Base-by-base conservation (phyloP, 2,329 filamentous ascomycete genomes). In the Fusarium nanum region DNA sequence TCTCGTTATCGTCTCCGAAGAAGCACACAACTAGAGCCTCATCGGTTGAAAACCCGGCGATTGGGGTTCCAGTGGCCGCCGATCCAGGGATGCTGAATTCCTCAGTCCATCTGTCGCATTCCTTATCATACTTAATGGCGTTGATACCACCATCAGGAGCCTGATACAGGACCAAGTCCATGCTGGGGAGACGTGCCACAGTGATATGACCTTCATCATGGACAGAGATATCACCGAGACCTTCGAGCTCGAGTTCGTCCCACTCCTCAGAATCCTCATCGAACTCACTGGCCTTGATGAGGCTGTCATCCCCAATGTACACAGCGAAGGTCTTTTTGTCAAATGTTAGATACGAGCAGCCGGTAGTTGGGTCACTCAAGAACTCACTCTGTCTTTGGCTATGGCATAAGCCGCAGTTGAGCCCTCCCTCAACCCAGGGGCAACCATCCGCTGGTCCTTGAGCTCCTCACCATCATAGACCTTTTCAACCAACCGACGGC, bases 101-200 rank as follows among this genome's bases (percentile, higher is more conserved):
- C 6, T 50, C 54, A 11, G 44, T 22, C 54, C 54, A 56, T 0
- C 0, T 10, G 7, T 4, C 22, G 1, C n/a, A 6, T 0, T 49
- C 54, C 7, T 56, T 22, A 8, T 40, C 30, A 11, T 56, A 11
- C 11, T 50, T 20, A 14, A 56, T 3, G 3, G 30, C 40, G 11
- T 22, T 22, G 13, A 56, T 28, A 22, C 4, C 4, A 22, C 44
- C 44, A 22, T 28, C 23, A n/a, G 4, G 44, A 1, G 44, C 54
- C n/a, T 50, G 54, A 6, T 40, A 56, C 4, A 56, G 1, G 0
- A 56, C 11, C 9, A 56, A 13, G 22, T 40, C 16, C 44, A 37
- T 18, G 7, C 4, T 5, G 4, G 53, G n/a, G 1, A 56, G 16
- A 1, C 10, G 4, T 11, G 54, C 44, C 3, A 56, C 44, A 28